Base-by-base conservation (phyloP, 2,329 filamentous ascomycete species). In the Onygenales sp. region DNA sequence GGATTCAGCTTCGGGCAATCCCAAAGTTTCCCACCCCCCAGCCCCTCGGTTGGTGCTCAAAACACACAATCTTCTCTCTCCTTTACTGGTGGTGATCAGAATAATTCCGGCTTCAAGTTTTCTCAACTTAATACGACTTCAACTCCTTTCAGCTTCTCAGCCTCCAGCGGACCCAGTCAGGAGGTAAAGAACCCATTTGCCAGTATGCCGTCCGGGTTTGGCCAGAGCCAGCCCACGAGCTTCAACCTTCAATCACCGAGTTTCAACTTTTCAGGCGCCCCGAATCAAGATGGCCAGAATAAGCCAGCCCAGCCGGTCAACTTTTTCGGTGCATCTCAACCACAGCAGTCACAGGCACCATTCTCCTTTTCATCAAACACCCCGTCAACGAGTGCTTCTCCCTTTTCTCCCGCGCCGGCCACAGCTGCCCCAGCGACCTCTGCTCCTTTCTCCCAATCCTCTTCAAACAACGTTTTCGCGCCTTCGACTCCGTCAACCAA, bases 1-100 rank as follows among this genome's bases (percentile, higher is more conserved):
- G 63, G 65, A 6, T 67, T 69, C 45, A 52, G 58, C 32, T 70
- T 70, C 55, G 65, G 66, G n/a, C 64, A 69, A 55, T 66, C 64
- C 43, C 68, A 68, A 53, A 68, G 64, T 52, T 70, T 70, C 49
- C 64, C 63, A 44, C 64, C 62, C 52, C 60, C 63, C 21, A 58
- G 54, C 45, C 55, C 62, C 52, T 58, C 48, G 46, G 51, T 61
- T 33, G 60, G 56, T 39, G 60, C 60, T 50, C 54, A 59, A 21
- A 55, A 52, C 32, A 58, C 63, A 33, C 67, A 63, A 57, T 60
- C 63, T 36, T 54, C 59, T 9, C 59, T 64, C 32, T 62, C 64
- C 14, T 61, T 68, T 51, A 54, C 64, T 33, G 67, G 69, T 54
- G 67, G 66, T 17, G 56, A 62, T 38, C 60, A 61, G 51, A 60